A percentile compares a stretch with the other conserved stretches of the same genome.
Evolutionary conservation across 1,284 basidiomycete species (phyloP).

Genomic region (Stereum hirsutum): DNA sequence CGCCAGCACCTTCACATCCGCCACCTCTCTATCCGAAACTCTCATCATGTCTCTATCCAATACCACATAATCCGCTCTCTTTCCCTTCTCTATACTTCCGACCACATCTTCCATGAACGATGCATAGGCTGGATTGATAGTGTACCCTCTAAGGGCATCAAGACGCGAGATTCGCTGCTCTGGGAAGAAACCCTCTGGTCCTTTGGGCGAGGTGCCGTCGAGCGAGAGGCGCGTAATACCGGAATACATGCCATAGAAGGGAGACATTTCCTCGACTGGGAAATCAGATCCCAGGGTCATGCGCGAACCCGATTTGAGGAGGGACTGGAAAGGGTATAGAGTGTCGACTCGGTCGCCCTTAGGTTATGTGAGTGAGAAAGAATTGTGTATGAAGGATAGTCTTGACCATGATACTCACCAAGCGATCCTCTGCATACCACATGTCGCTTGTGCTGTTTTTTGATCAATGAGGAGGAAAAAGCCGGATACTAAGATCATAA

Average conservation of each 20-base stretch:
- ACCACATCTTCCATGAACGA: conserved; percentile 71
- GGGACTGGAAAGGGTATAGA: conserved; percentile 80
- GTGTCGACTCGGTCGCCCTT: conserved; percentile 79
- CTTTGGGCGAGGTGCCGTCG: conserved; percentile 74
- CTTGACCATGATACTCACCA: conserved; percentile 44
- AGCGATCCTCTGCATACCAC: conserved; percentile 79
- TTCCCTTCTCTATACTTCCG: conserved; percentile 70
- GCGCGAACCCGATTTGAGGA: conserved; percentile 51
- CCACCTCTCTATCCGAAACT: conserved; percentile 48
- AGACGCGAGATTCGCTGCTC: conserved; percentile 67
- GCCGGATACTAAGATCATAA: background rate
- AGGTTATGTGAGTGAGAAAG: background rate
- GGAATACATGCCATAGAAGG: conserved; percentile 75
- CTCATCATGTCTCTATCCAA: conserved; percentile 78
- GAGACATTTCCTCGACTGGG: conserved; percentile 79
- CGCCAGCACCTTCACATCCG: conserved; percentile 62
- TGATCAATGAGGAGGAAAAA: background rate
- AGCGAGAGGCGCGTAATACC: conserved; percentile 72
- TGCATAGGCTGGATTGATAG: conserved; percentile 78
- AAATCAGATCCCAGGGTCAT: conserved; percentile 81
- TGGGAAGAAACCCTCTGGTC: conserved; percentile 78
- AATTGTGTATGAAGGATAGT: conserved; percentile 1
- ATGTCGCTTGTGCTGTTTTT: conserved; percentile 69
- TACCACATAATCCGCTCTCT: conserved; percentile 77
- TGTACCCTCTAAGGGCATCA: conserved; percentile 72